Evolutionary conservation across 805 yeast species (phyloP).

Genomic region (Lachancea fermentati): DNA sequence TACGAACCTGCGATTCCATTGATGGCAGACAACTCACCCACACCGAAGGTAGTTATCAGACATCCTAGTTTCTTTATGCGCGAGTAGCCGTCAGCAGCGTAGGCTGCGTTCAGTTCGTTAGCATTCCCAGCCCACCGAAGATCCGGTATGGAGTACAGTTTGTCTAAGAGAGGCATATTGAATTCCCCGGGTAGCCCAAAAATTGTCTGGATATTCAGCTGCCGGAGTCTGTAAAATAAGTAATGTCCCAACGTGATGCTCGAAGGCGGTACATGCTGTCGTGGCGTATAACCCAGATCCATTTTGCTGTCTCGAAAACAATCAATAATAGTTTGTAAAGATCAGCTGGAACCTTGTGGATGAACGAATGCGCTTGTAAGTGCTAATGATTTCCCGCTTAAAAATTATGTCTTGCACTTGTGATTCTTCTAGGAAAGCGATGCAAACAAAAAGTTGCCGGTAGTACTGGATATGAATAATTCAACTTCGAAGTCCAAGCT

Average conservation of each 20-base stretch:
- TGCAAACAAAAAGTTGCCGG: too few species aligned
- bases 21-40: slow-evolving; percentile 81
- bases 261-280: slow-evolving; percentile 1
- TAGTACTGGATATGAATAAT: too few species aligned
- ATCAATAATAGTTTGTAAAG: neutral
- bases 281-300: neutral
- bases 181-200: slow-evolving; percentile 78
- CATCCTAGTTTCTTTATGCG: slow-evolving; percentile 39
- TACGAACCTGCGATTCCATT: slow-evolving; percentile 81
- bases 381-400: neutral
- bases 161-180: slow-evolving; percentile 60
- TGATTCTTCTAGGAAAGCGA: too few species aligned
- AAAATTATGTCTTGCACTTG: too few species aligned
- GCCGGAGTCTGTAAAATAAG: slow-evolving; percentile 51
- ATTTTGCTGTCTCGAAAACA: neutral
- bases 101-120: slow-evolving; percentile 86
- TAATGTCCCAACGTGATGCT: slow-evolving; percentile 47
- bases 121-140: slow-evolving; percentile 73
- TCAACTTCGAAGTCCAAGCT: too few species aligned
- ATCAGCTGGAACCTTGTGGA: neutral
- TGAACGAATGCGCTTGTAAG: neutral
- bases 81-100: slow-evolving; percentile 87
- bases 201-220: slow-evolving; percentile 46
- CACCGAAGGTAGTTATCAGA: slow-evolving; percentile 64
- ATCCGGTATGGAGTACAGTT: slow-evolving; percentile 43